Conservation (phyloP, 202 grass and related monocot genomes). For the Setaria viridis region DNA sequence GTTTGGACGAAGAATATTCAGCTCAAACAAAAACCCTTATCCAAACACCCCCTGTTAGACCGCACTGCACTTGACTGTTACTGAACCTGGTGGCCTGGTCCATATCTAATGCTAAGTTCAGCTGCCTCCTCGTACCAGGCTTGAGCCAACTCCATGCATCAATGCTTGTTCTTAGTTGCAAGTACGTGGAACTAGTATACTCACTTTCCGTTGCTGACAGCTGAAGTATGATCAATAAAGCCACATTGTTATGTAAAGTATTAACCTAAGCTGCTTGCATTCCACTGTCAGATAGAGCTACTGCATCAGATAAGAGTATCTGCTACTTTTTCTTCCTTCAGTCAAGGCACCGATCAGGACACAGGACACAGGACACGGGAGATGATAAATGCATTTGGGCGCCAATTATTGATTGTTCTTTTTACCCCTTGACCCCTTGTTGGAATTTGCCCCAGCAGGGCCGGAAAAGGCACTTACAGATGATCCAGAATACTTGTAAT, state of each 20-base stretch:
- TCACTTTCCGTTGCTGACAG: neutral
- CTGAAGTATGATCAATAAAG: neutral
- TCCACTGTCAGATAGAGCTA: neutral
- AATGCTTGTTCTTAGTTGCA: constrained; percentile 13
- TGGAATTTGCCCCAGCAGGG: constrained; percentile 5
- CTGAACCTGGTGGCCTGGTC: neutral
- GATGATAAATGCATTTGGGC: neutral
- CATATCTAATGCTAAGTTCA: neutral
- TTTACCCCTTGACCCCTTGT: neutral
- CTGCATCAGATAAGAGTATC: neutral
- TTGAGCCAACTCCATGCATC: constrained; percentile 10
- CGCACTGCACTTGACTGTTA: neutral
- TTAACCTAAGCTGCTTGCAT: neutral
- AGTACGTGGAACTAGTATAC: constrained; percentile 32
- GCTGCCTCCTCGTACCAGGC: constrained; percentile 1
- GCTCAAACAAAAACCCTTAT: neutral
- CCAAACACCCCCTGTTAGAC: neutral
- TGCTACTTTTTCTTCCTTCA: neutral
- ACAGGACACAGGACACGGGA: neutral
- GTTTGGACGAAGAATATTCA: neutral
- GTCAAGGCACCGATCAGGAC: neutral
- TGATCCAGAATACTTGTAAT: neutral
- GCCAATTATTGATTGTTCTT: neutral
- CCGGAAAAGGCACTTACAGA: neutral
- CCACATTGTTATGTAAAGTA: neutral